A percentile compares a stretch with the other conserved stretches of the same genome.
These are phyloP conservation scores for Ambrosia hybrid DNA, from an alignment of 140 eudicot species.

Conservation along the genomic window DNA sequence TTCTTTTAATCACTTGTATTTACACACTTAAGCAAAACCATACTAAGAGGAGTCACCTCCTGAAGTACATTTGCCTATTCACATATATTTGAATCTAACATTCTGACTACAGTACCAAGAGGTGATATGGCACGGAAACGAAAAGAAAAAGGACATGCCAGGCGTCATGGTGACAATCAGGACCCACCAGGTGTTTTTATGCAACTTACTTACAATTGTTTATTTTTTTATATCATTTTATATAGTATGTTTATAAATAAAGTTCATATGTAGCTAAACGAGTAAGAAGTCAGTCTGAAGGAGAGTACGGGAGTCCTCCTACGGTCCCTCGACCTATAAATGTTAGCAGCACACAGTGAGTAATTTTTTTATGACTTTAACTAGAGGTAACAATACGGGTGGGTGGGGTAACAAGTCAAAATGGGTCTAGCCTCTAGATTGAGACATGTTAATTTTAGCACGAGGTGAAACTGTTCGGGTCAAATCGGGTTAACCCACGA, in stretches of 20 bases:
- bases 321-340: slow-evolving; percentile 19
- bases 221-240: background rate
- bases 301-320: slow-evolving; percentile 21
- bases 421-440: too few species aligned
- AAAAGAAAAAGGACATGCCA: background rate
- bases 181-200: slow-evolving; percentile 17
- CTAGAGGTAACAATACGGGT: background rate
- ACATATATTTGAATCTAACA: slow-evolving; percentile 13
- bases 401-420: background rate
- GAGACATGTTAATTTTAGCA: too few species aligned
- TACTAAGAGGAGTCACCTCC: background rate
- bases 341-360: slow-evolving; percentile 23
- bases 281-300: slow-evolving; percentile 23
- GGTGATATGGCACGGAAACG: slow-evolving; percentile 31
- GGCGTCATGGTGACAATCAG: background rate
- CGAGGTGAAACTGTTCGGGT: too few species aligned
- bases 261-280: slow-evolving; percentile 23
- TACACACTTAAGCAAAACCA: slow-evolving; percentile 6
- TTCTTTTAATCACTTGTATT: slow-evolving; percentile 1
- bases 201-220: background rate
- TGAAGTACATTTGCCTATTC: background rate
- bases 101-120: slow-evolving; percentile 2
- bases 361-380: slow-evolving; percentile 7
- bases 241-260: slow-evolving; percentile 10
- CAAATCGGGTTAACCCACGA: too few species aligned